Base-by-base conservation (phyloP, 2,329 filamentous ascomycete species). In the Orbilia quercus region DNA sequence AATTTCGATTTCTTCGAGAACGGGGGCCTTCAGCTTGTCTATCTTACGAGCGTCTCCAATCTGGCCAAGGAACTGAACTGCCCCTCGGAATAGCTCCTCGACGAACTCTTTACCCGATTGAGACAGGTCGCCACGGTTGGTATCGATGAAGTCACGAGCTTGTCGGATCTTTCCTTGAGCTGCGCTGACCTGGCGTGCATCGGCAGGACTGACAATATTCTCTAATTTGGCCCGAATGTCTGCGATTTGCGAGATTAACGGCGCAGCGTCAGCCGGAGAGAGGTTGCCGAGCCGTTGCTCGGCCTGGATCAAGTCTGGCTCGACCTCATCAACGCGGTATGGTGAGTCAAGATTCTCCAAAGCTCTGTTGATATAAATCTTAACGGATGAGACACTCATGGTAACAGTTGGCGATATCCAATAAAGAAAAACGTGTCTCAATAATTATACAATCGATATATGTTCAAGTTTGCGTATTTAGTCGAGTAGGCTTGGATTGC, bases 141-240 rank as follows among this genome's bases (percentile, higher is more conserved):
- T 65, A 1, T 65, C 50, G 16, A 65, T 65, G 42, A 23, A 65
- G 34, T 65, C 31, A n/a, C 16, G 60, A 16, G 51, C 60, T 42
- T 65, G 60, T 7, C 51, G 50, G 36, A 65, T 48, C 9, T 65
- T 65, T 18, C 50, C 60, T 50, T 65, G 45, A 42, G 60, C 60
- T 25, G 60, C 60, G 42, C 40, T 65, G 48, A 65, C 20, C 31
- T 65, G 60, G 50, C 60, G 60, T n/a, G 60, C 60, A 50, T 65
- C 60, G 5, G 50, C 50, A 20, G 60, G 60, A 11, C 42, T 65
- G 20, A 65, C 60, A 5, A 65, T 7, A 14, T 57, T 42, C 20
- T 65, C 60, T 28, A 65, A 31, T 20, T 50, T 65, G 31, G 60
- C 42, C 18, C 60, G 60, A 22, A 65, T 65, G 2, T 65, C 60